Evolutionary conservation across 352 stramenopile species (phyloP), one percentile per base, ranked within the genome.

Genomic region (Phytophthora lateralis): DNA sequence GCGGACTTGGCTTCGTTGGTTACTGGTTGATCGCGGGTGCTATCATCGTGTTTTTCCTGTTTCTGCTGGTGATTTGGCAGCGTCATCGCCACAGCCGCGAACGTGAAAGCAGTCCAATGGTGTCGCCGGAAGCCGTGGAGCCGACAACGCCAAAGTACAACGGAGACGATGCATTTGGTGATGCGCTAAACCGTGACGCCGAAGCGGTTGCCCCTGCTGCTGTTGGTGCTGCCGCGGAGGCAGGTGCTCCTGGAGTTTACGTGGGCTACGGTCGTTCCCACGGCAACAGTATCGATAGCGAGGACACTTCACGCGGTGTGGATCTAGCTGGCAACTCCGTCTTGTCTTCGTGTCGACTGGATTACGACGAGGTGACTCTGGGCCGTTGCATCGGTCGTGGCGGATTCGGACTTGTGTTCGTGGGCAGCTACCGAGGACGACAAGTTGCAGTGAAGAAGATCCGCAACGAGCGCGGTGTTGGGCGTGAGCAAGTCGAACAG

Each of bases 381-480:
- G 71, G 69, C 29, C 73, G 66, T n/a, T 69, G 57, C 38, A 70
- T 82, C 18, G 76, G 62, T 29, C 67, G 73, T 21, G 74, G 74
- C 6, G 74, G 71, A 9, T 82, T 77, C 11, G 74, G 74, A n/a
- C 66, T 80, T 10, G 71, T 82, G 14, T 80, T 74, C 24, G 63
- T 78, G n/a, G 74, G 74, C 18, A 69, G 60, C 30, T 72, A 78
- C 51, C 49, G 68, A 2, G 67, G 67, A 7, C 66, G 56, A 2
- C 69, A 78, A 30, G 71, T 82, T 15, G 74, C 74, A 20, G 65
- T 82, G 41, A 82, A 82, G 64, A 78, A 78, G 48, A 75, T 78
- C 21, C 69, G 64, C 59, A 76, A 73, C 43, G 69, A 76, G 7
- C 55, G 69, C 24, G 64, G 56, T 3, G 60, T 76, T 3, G 55